Evolutionary conservation across 148 eudicot species (phyloP), one percentile per base, ranked within the genome.

Genomic region (Fagopyrum homotropicum): DNA sequence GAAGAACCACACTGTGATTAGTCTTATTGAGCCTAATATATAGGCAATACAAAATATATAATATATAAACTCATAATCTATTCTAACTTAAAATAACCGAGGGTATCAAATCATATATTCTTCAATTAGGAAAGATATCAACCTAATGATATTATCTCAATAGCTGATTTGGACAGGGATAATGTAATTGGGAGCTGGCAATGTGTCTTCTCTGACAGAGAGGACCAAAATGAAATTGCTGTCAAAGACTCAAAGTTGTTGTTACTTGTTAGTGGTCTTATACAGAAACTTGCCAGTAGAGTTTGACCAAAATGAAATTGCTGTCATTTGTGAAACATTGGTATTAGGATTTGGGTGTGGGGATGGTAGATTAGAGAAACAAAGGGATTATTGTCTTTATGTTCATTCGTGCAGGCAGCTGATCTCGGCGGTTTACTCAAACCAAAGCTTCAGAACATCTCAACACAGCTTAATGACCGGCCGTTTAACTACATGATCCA

Each of bases 401-500:
- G 12, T 49, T 49, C 12, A 63, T 45, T 43, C 2, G 45, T 79
- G 84, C 91, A 96, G 98, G 99, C 93, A 35, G 75, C 82, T 45
- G 99, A 96, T 82, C 93, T 96, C 64, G 99, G 99, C 3, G 80
- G 86, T 40, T 22, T 89, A 63, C 86, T 96, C 73, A 96, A 92
- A 84, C 93, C 90, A 22, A 89, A 84, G 88, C 93, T 96, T 66
- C 80, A 70, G 55, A 96, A 92, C 83, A 80, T 96, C 77, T 84
- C 85, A 22, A 69, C 76, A 72, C 97, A 96, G 83, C 77, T 96
- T 77, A 90, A 92, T 79, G 80, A 92, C 71, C 98, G 95, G n/a
- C 98, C 99, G 59, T 90, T 80, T 79, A 96, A 96, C 73, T 86
- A 84, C 52, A 89, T 92, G 99, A 88, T 96, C 79, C 99, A 96